Conservation (phyloP, 83 land plant genomes). For the Picea abies region DNA sequence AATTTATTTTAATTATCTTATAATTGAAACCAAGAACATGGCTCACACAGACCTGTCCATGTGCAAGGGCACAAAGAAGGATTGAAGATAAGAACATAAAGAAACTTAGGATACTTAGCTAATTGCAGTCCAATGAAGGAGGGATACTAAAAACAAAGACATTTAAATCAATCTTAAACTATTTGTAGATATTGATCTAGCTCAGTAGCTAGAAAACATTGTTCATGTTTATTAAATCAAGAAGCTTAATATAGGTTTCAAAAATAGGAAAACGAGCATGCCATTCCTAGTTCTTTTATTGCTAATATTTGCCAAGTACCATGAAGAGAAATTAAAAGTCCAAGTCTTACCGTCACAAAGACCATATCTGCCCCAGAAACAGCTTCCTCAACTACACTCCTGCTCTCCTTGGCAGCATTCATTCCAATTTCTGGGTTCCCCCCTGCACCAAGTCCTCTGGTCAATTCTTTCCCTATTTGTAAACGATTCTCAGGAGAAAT, state of each 20-base stretch:
- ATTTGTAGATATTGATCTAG: background rate
- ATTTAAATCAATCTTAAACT: background rate
- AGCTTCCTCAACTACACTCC: slow-evolving; percentile 77
- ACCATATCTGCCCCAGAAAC: slow-evolving; percentile 94
- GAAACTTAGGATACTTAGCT: background rate
- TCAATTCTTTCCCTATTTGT: slow-evolving; percentile 91
- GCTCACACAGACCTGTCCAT: background rate
- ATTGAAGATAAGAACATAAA: background rate
- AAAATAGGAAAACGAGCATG: background rate
- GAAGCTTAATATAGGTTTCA: background rate
- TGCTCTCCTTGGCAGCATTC: slow-evolving; percentile 98
- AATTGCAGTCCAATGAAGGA: background rate
- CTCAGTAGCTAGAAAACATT: background rate
- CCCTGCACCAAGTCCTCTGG: slow-evolving; percentile 97
- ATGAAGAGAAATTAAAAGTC: background rate
- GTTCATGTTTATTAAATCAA: background rate
- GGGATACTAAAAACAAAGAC: background rate
- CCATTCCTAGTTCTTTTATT: background rate
- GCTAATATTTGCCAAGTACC: background rate
- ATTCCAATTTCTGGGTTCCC: slow-evolving; percentile 97
- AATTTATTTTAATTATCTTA: background rate
- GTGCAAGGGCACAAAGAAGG: background rate
- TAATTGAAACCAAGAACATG: background rate
- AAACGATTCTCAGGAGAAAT: slow-evolving; percentile 74
- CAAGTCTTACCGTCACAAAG: slow-evolving; percentile 83